These are phyloP conservation scores for Fusarium sambucinum DNA, from an alignment of 2,329 filamentous ascomycete species.

Conservation along the genomic window DNA sequence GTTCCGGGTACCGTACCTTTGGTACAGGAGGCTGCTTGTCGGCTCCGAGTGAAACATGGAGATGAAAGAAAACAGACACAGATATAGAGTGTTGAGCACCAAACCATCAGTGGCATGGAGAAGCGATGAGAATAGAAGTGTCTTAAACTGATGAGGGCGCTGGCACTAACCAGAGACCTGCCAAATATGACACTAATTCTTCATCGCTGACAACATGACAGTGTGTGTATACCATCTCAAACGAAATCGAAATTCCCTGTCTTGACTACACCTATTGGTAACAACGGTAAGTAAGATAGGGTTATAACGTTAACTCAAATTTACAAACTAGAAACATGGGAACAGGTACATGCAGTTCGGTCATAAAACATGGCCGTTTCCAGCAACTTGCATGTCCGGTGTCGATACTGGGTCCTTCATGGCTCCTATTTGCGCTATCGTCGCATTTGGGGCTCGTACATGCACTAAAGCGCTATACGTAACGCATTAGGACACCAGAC, in stretches of 20 bases:
- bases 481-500: slow-evolving; percentile 39
- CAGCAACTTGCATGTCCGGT: slow-evolving; percentile 40
- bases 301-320: slow-evolving; percentile 11
- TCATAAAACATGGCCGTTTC: slow-evolving; percentile 26
- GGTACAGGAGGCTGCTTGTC: slow-evolving; percentile 21
- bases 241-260: neutral
- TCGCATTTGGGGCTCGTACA: slow-evolving; percentile 36
- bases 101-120: slow-evolving; percentile 8
- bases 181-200: slow-evolving; percentile 2
- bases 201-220: neutral
- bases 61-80: slow-evolving; percentile 4
- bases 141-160: slow-evolving; percentile 2
- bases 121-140: slow-evolving; percentile 1
- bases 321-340: slow-evolving; percentile 11
- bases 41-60: slow-evolving; percentile 33
- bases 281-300: neutral
- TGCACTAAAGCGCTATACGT: slow-evolving; percentile 38
- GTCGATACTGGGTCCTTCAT: slow-evolving; percentile 32
- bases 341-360: neutral
- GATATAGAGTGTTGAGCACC: neutral
- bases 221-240: neutral
- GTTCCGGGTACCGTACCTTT: slow-evolving; percentile 29
- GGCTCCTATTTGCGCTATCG: slow-evolving; percentile 12
- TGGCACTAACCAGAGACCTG: slow-evolving; percentile 11
- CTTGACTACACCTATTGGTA: neutral